Conservation (phyloP, 1,284 basidiomycete genomes). For the Kalmanozyma brasiliensis region DNA sequence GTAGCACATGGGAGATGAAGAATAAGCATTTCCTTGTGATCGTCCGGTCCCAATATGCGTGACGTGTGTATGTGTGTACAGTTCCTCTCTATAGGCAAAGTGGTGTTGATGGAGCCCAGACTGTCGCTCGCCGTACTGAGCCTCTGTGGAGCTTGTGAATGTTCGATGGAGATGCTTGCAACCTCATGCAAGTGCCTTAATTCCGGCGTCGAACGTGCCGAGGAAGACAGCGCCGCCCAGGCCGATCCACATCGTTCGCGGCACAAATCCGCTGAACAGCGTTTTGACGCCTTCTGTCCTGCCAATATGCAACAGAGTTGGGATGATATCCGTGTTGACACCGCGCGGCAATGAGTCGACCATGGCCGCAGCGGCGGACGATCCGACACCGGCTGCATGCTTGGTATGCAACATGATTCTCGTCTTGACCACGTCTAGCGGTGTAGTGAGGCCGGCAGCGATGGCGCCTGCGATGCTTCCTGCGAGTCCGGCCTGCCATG, state of each 20-base stretch:
- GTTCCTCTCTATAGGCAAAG: too few species aligned
- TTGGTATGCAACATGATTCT: slow-evolving; percentile 88
- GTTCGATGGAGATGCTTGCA: too few species aligned
- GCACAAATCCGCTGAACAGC: slow-evolving; percentile 87
- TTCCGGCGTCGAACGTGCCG: slow-evolving; percentile 81
- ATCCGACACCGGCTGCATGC: slow-evolving; percentile 6
- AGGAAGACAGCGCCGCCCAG: slow-evolving; percentile 96
- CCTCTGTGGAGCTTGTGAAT: too few species aligned
- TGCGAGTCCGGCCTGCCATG: slow-evolving; percentile 88
- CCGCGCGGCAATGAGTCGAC: slow-evolving; percentile 24
- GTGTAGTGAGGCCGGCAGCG: slow-evolving; percentile 90
- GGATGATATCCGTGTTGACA: slow-evolving; percentile 59
- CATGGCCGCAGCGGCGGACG: slow-evolving; percentile 2
- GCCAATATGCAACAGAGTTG: slow-evolving; percentile 74
- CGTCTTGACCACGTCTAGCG: slow-evolving; percentile 95
- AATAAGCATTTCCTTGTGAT: neutral
- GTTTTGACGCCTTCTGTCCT: slow-evolving; percentile 78
- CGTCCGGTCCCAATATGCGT: too few species aligned
- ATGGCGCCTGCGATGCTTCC: slow-evolving; percentile 90
- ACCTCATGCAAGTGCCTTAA: slow-evolving; percentile 43
- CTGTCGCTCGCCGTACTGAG: too few species aligned
- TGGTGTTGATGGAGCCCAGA: too few species aligned
- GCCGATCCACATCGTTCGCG: slow-evolving; percentile 93
- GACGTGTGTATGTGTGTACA: neutral
- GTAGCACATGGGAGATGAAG: neutral